Conservation (phyloP, 805 yeast genomes). For the Lipomyces sp. region DNA sequence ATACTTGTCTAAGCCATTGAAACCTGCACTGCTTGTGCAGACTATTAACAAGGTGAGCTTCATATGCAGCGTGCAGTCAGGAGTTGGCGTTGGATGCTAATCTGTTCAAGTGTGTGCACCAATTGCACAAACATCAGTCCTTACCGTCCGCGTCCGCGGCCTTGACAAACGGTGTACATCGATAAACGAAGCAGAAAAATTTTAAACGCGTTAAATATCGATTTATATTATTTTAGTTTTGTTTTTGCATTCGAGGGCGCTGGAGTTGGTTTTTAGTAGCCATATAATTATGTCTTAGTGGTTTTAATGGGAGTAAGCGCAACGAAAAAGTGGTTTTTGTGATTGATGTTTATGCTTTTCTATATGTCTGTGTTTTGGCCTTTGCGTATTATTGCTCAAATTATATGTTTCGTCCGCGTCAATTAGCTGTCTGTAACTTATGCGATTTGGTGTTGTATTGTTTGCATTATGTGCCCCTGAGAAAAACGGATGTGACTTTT, state of each 20-base stretch:
- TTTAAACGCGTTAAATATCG: neutral
- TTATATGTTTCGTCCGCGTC: neutral
- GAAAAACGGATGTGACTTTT: no score
- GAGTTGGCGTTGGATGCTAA: neutral
- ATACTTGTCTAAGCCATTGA: conserved; percentile 83
- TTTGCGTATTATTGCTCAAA: neutral
- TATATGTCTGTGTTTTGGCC: neutral
- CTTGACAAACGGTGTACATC: neutral
- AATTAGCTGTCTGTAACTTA: neutral
- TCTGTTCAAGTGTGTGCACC: conserved; percentile 25
- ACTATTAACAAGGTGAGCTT: conserved; percentile 64
- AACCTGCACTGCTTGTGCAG: conserved; percentile 80
- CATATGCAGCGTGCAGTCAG: neutral
- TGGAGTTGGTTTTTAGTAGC: neutral
- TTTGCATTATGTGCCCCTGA: neutral
- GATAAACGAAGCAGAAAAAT: neutral
- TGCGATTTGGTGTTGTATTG: neutral
- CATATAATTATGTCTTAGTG: neutral
- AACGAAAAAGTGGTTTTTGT: neutral
- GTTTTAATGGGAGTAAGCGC: neutral
- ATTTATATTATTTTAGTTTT: neutral
- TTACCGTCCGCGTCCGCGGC: neutral
- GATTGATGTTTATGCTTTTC: neutral
- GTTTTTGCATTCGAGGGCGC: neutral
- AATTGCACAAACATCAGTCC: conserved; percentile 21